Evolutionary conservation across 2,329 filamentous ascomycete species (phyloP).

Genomic region (Neophaeococcomyces mojaviensis): DNA sequence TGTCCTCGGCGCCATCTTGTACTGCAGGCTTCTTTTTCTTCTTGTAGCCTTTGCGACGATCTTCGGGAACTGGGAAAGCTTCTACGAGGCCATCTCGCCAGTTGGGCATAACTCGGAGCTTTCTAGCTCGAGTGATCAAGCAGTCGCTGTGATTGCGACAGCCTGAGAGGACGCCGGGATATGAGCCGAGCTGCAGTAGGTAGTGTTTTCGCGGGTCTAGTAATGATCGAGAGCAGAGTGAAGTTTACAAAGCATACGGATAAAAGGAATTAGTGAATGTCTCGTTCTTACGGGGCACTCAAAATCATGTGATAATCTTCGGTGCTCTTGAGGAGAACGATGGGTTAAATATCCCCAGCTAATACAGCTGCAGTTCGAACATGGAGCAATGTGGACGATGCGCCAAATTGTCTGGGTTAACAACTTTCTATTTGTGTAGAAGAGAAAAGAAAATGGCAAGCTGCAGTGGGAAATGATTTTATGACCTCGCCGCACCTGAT

Average conservation of each 20-base stretch:
- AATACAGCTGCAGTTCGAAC: constrained; percentile 51
- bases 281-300: constrained; percentile 42
- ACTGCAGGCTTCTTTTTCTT: constrained; percentile 16
- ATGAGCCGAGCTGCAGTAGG: too few relatives aligned
- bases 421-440: constrained; percentile 47
- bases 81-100: constrained; percentile 23
- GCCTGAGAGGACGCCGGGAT: background rate
- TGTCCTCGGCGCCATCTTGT: constrained; percentile 10
- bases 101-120: constrained; percentile 13
- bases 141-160: constrained; percentile 15
- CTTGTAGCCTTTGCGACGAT: constrained; percentile 13
- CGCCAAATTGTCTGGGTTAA: constrained; percentile 54
- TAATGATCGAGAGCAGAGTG: background rate
- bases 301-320: constrained; percentile 39
- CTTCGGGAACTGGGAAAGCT: constrained; percentile 22
- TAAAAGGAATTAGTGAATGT: constrained; percentile 25
- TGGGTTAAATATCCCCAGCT: constrained; percentile 42
- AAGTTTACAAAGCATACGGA: background rate
- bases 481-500: background rate
- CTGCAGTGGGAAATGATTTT: background rate
- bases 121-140: too few relatives aligned
- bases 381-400: constrained; percentile 39
- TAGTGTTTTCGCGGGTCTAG: too few relatives aligned
- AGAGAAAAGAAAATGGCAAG: constrained; percentile 31
- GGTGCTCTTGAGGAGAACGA: constrained; percentile 44